phyloP scores from a whole-genome alignment of 768 basidiomycete genomes.

The Russula earlei region DNA sequence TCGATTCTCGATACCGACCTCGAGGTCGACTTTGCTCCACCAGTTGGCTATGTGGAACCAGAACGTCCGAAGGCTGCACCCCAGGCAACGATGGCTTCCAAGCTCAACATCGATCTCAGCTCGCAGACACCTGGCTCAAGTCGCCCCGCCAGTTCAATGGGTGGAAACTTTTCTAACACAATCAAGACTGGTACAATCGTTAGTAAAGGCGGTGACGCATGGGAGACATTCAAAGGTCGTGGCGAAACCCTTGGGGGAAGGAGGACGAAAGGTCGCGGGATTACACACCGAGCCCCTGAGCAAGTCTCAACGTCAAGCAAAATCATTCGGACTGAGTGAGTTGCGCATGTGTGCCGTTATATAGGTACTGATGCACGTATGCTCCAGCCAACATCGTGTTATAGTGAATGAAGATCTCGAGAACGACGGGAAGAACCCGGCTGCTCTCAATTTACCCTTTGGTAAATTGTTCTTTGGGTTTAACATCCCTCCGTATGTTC shows the following conservation, averaged over 20 bases:
- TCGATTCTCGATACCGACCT: conserved; percentile 91
- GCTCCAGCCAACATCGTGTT: conserved; percentile 63
- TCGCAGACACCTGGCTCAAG: conserved; percentile 82
- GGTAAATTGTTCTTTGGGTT: conserved; percentile 98
- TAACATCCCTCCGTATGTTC: conserved; percentile 61
- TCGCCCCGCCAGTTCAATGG: conserved; percentile 65
- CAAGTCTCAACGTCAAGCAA: conserved; percentile 72
- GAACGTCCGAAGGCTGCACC: conserved; percentile 75
- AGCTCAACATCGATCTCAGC: conserved; percentile 88
- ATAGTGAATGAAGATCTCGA: conserved; percentile 76
- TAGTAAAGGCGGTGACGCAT: conserved; percentile 71
- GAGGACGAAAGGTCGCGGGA: conserved; percentile 92
- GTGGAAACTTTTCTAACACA: conserved; percentile 54
- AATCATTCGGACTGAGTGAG: conserved; percentile 87
- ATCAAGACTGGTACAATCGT: conserved; percentile 40
- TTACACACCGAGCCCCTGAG: conserved; percentile 74
- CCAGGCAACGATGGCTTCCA: conserved; percentile 88
- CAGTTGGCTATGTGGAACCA: conserved; percentile 91
- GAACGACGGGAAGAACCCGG: conserved; percentile 71
- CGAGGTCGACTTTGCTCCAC: conserved; percentile 94
- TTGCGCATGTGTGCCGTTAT: conserved; percentile 16
- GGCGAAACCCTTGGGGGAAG: conserved; percentile 87
- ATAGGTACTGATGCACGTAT: conserved; percentile 18
- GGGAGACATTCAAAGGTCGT: conserved; percentile 95
- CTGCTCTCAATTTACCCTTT: conserved; percentile 80